Evolutionary conservation across 805 yeast species (phyloP).

Genomic region (Lipomyces orientalis): DNA sequence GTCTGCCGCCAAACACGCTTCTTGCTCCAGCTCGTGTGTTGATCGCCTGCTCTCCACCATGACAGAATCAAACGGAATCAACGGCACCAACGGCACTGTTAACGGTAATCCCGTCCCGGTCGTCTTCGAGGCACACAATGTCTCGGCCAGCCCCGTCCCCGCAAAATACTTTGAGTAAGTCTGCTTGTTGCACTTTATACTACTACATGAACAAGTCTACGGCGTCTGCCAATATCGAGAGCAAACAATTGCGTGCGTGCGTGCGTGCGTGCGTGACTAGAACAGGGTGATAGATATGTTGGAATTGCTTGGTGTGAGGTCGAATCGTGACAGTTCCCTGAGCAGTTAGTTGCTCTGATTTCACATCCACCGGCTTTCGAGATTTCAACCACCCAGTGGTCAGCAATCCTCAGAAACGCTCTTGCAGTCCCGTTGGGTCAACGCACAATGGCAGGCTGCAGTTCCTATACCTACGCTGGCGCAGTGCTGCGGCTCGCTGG

Average conservation of each 20-base stretch:
- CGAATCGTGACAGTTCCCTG: background rate
- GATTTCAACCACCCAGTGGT: background rate
- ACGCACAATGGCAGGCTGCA: background rate
- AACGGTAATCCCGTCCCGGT: constrained; percentile 20
- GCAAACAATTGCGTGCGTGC: background rate
- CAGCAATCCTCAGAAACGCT: background rate
- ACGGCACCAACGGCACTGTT: background rate
- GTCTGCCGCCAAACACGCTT: background rate
- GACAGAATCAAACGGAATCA: background rate
- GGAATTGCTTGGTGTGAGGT: background rate
- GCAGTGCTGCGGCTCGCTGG: background rate
- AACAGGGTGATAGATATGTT: background rate
- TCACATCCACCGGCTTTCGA: constrained; percentile 2
- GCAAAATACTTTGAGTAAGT: constrained; percentile 41
- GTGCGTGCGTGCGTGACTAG: background rate
- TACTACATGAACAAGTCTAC: background rate
- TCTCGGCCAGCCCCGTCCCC: constrained; percentile 39
- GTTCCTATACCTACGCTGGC: constrained; percentile 1
- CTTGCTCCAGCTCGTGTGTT: background rate
- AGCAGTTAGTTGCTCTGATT: background rate
- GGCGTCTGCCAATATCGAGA: background rate
- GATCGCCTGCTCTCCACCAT: background rate
- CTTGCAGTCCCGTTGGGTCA: background rate
- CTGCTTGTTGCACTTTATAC: background rate
- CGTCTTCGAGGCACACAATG: constrained; percentile 42